Evolutionary conservation across 2,329 filamentous ascomycete species (phyloP), one percentile per base, ranked within the genome.

Genomic region (Didymella glomerata): DNA sequence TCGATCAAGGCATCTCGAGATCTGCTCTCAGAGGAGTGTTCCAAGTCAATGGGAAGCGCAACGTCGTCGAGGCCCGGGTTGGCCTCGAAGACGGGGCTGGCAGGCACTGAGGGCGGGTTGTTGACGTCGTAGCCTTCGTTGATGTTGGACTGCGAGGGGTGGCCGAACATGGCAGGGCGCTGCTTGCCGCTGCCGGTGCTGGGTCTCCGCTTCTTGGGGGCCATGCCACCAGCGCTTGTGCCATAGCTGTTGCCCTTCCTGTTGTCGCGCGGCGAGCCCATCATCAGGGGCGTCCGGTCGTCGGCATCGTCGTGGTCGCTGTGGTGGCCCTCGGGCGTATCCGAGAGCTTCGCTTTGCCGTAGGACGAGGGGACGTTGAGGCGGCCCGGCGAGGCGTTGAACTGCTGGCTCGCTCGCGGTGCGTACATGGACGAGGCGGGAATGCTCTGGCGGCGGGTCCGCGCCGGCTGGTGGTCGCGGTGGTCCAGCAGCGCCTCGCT

Each of bases 401-500:
- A 67, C 24, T 66, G 59, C 57, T 68, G 69, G 53, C 66, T 75
- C 9, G 65, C 49, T 16, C 74, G 70, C 30, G 68, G 66, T 36
- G 66, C 65, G 55, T 68, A 73, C 27, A 74, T 67, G 40, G 67
- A 67, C 22, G 71, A 64, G 34, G 77, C 68, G 55, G 79, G 78
- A 24, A 81, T 73, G 67, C 80, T 83, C 48, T 78, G 74, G 18
- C 81, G 75, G 50, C 81, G 76, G 8, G 77, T 69, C 50, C 78
- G 71, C 22, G 79, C 67, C 6, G 77, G 74, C 9, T 71, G 70
- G 45, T 81, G 79, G 40, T 81, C 80, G 88, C 92, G 86, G 77
- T 98, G 94, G 77, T 98, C 94, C 18, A 98, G 81, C 66, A 98
- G 80, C 8, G 87, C 89, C 73, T 96, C 90, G 76, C 93, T 97